A percentile compares a stretch with the other conserved stretches of the same genome.
Conservation (phyloP, 805 yeast species). For the Helenozyma rhizophorensis region DNA sequence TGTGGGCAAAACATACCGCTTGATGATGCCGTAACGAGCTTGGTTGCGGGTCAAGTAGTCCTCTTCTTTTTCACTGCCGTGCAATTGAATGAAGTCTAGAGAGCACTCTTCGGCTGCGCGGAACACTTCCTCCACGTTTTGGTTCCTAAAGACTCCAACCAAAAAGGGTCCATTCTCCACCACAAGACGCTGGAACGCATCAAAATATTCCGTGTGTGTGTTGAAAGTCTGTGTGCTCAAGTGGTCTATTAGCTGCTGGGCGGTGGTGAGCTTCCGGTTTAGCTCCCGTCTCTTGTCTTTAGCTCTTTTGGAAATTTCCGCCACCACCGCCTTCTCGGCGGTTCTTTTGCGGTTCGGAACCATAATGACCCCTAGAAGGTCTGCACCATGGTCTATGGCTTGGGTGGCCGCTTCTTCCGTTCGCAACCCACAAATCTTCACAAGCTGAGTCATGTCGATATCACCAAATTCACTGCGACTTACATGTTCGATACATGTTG, state of each 20-base stretch:
- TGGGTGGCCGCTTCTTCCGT: constrained; percentile 61
- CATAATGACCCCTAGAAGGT: constrained; percentile 76
- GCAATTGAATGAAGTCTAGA: constrained; percentile 82
- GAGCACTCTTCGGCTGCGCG: constrained; percentile 37
- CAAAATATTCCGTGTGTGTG: constrained; percentile 26
- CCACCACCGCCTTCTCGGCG: constrained; percentile 34
- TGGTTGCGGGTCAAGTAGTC: constrained; percentile 44
- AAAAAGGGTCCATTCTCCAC: constrained; percentile 55
- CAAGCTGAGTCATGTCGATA: constrained; percentile 36
- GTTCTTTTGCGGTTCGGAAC: constrained; percentile 83
- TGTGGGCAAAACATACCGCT: constrained; percentile 60
- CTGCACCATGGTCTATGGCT: constrained; percentile 72
- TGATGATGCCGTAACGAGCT: constrained; percentile 57
- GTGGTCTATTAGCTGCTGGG: constrained; percentile 13
- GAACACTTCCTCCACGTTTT: constrained; percentile 58
- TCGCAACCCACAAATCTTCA: constrained; percentile 83
- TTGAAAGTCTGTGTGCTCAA: constrained; percentile 12
- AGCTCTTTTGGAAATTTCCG: constrained; percentile 24
- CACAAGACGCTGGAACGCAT: constrained; percentile 19
- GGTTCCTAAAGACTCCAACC: constrained; percentile 92
- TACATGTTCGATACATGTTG: neutral
- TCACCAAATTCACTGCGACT: too few species aligned
- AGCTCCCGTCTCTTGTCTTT: constrained; percentile 16
- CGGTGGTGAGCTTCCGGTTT: constrained; percentile 16
- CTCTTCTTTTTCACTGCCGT: constrained; percentile 61